These are phyloP conservation scores for Phytophthora pinifolia DNA, from an alignment of 352 stramenopile species.

Conservation along the genomic window DNA sequence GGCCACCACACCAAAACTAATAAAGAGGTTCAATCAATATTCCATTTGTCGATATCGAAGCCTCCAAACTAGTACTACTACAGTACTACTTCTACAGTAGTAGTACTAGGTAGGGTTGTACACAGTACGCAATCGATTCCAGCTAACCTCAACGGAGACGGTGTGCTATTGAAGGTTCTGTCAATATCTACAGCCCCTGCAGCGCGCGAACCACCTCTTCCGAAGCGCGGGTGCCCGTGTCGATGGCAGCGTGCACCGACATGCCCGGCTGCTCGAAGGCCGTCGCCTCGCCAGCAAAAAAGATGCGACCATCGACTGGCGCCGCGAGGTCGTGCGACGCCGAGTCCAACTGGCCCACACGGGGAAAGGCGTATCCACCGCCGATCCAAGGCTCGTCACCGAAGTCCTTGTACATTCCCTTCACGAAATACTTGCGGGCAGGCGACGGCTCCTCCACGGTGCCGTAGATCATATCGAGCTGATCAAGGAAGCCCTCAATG, in stretches of 20 bases:
- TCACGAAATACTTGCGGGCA: constrained; percentile 61
- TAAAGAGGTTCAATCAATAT: constrained; percentile 29
- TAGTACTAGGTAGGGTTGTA: no score
- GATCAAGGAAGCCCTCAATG: constrained; percentile 59
- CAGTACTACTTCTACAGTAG: no score
- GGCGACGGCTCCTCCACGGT: constrained; percentile 54
- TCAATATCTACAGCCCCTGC: constrained; percentile 11
- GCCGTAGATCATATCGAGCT: constrained; percentile 79
- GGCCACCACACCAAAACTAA: constrained; percentile 32
- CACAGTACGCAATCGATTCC: no score
- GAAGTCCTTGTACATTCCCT: constrained; percentile 81
- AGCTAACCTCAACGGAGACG: no score
- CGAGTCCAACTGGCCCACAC: constrained; percentile 65
- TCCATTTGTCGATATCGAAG: constrained; percentile 14
- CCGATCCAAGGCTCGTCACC: constrained; percentile 66
- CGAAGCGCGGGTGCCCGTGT: constrained; percentile 73
- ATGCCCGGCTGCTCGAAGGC: constrained; percentile 82
- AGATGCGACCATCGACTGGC: constrained; percentile 64
- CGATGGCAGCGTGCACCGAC: constrained; percentile 80
- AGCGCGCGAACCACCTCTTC: constrained; percentile 52
- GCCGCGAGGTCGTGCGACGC: constrained; percentile 59
- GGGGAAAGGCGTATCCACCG: constrained; percentile 77
- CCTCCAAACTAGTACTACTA: no score
- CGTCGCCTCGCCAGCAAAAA: constrained; percentile 82
- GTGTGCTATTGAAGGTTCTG: background rate